Base-by-base conservation (phyloP, 1,284 basidiomycete species). In the Rhodotorula sp. region DNA sequence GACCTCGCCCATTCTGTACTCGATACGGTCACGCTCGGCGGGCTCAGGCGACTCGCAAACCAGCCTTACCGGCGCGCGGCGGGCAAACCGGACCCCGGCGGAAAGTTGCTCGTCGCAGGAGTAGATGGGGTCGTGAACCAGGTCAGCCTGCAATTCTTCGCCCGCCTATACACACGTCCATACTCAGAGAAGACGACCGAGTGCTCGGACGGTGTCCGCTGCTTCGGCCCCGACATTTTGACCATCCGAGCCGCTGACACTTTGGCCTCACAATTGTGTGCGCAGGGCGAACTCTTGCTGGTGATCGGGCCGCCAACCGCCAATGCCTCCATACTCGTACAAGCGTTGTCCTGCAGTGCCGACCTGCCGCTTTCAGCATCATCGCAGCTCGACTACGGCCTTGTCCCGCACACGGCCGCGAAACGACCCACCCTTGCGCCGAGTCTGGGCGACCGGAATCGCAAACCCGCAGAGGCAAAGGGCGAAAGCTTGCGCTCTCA, bases 401-500 rank as follows among this genome's bases (percentile, higher is more conserved):
- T 69, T 18, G 57, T 79, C 15, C 57, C 67, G 12, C 68, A 69
- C 20, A 48, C 64, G 5, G 56, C 67, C 39, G 70, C 75, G 26
- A 46, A 58, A 15, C 64, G 73, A 26, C 73, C 71, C 69, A 83
- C 87, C 62, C 51, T 72, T n/a, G 26, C 82, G 62, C 15, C 49
- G 5, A 20, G 34, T 3, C 29, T 34, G 29, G 23, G 62, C 83
- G 84, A 20, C 14, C 10, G 26, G 3, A n/a, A 34, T 14, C 46
- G 65, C 46, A 69, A 63, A n/a, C 14, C 16, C 14, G 54, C 18
- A 12, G 15, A 26, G 16, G n/a, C 54, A n/a, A 26, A 26, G 18
- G n/a, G n/a, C 21, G 54, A 26, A 21, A 56, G 54, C 60, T 82
- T 83, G 72, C 89, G 87, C 71, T 93, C 92, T 51, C 91, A 95